Conservation (phyloP, 768 basidiomycete species). For the Agaricus blazei region DNA sequence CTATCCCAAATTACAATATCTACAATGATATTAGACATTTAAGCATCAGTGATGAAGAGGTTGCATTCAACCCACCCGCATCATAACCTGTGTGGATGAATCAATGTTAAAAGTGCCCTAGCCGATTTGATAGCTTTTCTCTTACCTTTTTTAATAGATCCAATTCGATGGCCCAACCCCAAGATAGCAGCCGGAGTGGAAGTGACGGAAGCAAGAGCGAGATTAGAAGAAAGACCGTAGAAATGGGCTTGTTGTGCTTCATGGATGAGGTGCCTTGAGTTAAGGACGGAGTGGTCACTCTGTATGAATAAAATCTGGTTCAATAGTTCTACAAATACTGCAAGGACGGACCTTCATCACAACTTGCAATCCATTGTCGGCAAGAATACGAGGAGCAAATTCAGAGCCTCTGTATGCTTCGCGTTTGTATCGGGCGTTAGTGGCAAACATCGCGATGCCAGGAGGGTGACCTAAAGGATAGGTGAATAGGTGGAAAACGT, state of each 20-base stretch:
- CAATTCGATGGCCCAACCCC: conserved; percentile 74
- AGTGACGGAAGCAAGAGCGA: conserved; percentile 68
- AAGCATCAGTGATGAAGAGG: background rate
- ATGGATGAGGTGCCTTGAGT: conserved; percentile 68
- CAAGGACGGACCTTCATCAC: conserved; percentile 57
- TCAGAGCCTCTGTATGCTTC: conserved; percentile 79
- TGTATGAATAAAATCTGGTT: conserved; percentile 16
- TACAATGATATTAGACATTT: conserved; percentile 7
- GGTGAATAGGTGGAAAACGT: too few species aligned
- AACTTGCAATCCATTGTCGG: conserved; percentile 63
- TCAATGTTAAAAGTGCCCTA: background rate
- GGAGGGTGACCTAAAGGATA: conserved; percentile 48
- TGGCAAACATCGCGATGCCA: conserved; percentile 70
- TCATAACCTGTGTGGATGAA: conserved; percentile 47
- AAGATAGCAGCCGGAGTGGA: conserved; percentile 65
- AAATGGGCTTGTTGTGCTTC: conserved; percentile 78
- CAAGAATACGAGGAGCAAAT: conserved; percentile 68
- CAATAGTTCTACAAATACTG: background rate
- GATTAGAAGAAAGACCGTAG: conserved; percentile 60
- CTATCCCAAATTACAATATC: conserved; percentile 75
- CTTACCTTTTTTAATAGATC: conserved; percentile 54
- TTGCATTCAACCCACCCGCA: conserved; percentile 38
- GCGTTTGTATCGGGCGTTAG: conserved; percentile 54
- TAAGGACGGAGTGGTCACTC: conserved; percentile 60
- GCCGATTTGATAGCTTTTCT: background rate